Conservation (phyloP, 305 asterid species). For the Galium porrigens region DNA sequence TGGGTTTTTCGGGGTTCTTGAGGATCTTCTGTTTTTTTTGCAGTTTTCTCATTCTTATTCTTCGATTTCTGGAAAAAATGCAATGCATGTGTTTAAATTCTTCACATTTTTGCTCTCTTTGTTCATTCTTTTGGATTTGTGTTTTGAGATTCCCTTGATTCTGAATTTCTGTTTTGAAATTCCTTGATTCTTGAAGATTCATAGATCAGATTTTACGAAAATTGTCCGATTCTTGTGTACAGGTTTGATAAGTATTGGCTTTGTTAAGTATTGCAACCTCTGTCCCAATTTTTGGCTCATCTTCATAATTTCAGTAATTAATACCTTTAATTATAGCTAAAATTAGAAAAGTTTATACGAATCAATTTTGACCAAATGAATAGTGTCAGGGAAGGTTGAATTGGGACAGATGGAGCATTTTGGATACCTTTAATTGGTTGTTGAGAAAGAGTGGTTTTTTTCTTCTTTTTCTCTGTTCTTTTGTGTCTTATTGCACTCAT, state of each 20-base stretch:
- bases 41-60: neutral
- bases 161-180: neutral
- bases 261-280: no score
- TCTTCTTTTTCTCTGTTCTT: neutral
- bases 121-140: no score
- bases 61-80: conserved; percentile 4
- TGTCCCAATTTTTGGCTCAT: no score
- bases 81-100: conserved; percentile 15
- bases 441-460: neutral
- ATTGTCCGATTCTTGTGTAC: neutral
- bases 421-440: neutral
- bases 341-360: no score
- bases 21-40: neutral
- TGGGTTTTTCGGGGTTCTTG: neutral
- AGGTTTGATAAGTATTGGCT: neutral
- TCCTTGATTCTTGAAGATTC: neutral
- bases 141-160: neutral
- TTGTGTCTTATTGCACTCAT: conserved; percentile 3
- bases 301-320: no score
- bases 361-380: no score
- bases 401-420: neutral
- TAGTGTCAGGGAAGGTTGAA: no score
- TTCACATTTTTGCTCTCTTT: neutral
- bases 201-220: neutral
- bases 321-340: no score